These are phyloP conservation scores for Rhododendron williamsianum DNA, from an alignment of 148 eudicot species.

Conservation along the genomic window DNA sequence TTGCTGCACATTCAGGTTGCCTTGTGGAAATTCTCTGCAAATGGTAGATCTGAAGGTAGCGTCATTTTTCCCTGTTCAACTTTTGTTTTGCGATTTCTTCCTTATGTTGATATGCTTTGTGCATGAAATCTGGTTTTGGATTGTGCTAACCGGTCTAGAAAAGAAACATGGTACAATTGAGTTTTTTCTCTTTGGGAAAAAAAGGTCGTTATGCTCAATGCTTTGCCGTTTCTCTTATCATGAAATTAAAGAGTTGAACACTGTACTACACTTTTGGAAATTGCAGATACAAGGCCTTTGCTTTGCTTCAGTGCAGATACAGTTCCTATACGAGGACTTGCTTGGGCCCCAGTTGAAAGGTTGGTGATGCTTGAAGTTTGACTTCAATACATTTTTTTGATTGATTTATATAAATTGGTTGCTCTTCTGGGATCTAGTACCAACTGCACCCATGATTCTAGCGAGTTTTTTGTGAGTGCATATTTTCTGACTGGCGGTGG, in stretches of 20 bases:
- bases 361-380: slow-evolving; percentile 21
- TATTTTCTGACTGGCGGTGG: neutral
- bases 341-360: slow-evolving; percentile 91
- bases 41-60: slow-evolving; percentile 51
- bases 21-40: slow-evolving; percentile 74
- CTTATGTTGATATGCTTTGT: neutral
- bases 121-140: neutral
- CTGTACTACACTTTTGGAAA: slow-evolving; percentile 9
- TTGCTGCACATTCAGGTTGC: slow-evolving; percentile 65
- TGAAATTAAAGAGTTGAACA: slow-evolving; percentile 11
- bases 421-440: neutral
- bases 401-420: neutral
- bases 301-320: slow-evolving; percentile 85
- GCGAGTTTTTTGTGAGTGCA: neutral
- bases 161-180: neutral
- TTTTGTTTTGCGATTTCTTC: neutral
- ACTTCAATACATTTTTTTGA: neutral
- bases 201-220: neutral
- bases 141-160: neutral
- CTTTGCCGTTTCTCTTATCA: slow-evolving; percentile 2
- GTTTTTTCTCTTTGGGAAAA: neutral
- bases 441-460: neutral
- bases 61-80: neutral
- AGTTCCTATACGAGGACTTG: slow-evolving; percentile 78
- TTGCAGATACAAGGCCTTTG: slow-evolving; percentile 74